Evolutionary conservation across 345 rosid genomes (phyloP).

Genomic region (Psidium friedrichsthalianum): DNA sequence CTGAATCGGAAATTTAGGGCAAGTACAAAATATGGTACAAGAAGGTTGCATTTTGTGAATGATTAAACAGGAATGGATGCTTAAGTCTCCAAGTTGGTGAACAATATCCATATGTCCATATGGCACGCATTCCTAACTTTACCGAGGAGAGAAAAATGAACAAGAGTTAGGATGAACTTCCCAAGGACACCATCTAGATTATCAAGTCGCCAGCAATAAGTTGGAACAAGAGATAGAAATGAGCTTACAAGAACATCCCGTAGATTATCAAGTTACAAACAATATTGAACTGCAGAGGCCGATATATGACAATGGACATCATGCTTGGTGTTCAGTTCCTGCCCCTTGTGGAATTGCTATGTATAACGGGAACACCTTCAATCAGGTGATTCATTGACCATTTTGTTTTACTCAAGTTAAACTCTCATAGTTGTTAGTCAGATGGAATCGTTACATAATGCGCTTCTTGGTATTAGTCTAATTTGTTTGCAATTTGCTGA

Average conservation of each 20-base stretch:
- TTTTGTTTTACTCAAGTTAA: neutral
- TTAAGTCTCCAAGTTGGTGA: slow-evolving; percentile 41
- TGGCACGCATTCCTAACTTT: slow-evolving; percentile 17
- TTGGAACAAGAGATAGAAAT: slow-evolving; percentile 37
- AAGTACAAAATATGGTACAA: slow-evolving; percentile 27
- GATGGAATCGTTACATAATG: neutral
- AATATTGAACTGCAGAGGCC: slow-evolving; percentile 36
- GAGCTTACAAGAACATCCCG: slow-evolving; percentile 41
- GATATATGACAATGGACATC: slow-evolving; percentile 34
- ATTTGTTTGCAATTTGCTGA: neutral
- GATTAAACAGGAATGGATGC: slow-evolving; percentile 38
- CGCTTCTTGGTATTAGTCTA: neutral
- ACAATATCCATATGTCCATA: slow-evolving; percentile 34
- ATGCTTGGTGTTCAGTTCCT: slow-evolving; percentile 32
- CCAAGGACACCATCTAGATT: slow-evolving; percentile 38
- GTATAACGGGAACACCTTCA: slow-evolving; percentile 48
- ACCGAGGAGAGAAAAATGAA: slow-evolving; percentile 39
- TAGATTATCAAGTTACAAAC: slow-evolving; percentile 5
- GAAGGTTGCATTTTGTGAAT: slow-evolving; percentile 27
- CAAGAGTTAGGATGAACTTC: slow-evolving; percentile 40
- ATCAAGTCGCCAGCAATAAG: slow-evolving; percentile 30
- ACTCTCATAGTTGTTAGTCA: neutral
- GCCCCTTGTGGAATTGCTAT: slow-evolving; percentile 38
- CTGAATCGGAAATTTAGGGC: slow-evolving; percentile 37
- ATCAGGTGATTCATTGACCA: slow-evolving; percentile 31